These are phyloP conservation scores for Bipolaris cookei DNA, from an alignment of 2,329 filamentous ascomycete genomes.

Conservation along the genomic window DNA sequence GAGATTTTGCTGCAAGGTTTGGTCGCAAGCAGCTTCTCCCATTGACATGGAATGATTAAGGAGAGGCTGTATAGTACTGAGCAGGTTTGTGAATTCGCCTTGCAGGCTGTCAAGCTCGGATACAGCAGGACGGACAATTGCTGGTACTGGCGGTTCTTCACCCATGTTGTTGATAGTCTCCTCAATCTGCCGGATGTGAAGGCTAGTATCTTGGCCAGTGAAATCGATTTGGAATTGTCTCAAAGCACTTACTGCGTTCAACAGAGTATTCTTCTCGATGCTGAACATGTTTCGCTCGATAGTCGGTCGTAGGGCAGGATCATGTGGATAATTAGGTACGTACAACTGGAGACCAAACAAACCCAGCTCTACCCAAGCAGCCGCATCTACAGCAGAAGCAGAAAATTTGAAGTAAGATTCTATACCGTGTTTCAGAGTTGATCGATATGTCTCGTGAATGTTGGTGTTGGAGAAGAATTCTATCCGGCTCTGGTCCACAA, in stretches of 20 bases:
- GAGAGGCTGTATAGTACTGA: conserved; percentile 52
- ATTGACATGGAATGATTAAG: conserved; percentile 30
- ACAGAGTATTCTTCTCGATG: conserved; percentile 63
- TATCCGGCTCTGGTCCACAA: conserved; percentile 6
- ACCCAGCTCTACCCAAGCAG: conserved; percentile 77
- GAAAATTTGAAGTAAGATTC: conserved; percentile 13
- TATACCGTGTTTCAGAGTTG: conserved; percentile 32
- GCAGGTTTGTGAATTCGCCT: conserved; percentile 79
- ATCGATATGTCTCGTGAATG: conserved; percentile 43
- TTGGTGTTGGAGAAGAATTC: conserved; percentile 17
- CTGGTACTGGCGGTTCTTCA: conserved; percentile 67
- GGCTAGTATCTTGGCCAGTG: conserved; percentile 70
- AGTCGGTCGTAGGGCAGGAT: conserved; percentile 69
- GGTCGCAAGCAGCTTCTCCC: conserved; percentile 36
- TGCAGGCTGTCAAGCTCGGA: conserved; percentile 77
- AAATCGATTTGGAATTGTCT: conserved; percentile 69
- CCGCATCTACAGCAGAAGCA: conserved; percentile 38
- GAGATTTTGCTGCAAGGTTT: conserved; percentile 62
- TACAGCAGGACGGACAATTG: conserved; percentile 72
- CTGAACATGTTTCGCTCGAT: conserved; percentile 68
- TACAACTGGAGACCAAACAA: conserved; percentile 78
- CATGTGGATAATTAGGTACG: conserved; percentile 84
- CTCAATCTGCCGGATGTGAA: conserved; percentile 69
- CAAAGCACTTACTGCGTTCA: conserved; percentile 65
- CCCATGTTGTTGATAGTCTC: conserved; percentile 69